A percentile compares a stretch with the other conserved stretches of the same genome.
These are phyloP conservation scores for Leishmania gerbilli DNA, from an alignment of 208 protist species.

Conservation along the genomic window DNA sequence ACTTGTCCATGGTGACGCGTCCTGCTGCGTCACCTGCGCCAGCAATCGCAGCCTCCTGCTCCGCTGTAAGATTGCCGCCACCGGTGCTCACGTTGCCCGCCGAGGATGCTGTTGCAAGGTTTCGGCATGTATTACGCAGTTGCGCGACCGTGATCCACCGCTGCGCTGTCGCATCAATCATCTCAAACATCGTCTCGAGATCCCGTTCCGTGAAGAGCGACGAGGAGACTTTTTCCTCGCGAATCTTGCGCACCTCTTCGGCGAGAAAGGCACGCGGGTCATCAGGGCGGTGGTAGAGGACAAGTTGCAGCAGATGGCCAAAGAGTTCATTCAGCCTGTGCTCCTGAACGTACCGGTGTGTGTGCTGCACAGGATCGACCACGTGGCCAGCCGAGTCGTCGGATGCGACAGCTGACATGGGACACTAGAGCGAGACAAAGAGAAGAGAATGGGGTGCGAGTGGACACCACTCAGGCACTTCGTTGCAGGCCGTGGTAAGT, in stretches of 20 bases:
- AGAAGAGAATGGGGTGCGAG: not conserved
- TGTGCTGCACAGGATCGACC: constrained; percentile 36
- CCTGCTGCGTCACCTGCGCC: constrained; percentile 72
- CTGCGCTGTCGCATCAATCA: constrained; percentile 91
- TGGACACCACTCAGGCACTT: not conserved
- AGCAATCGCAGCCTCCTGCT: constrained; percentile 66
- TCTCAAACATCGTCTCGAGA: constrained; percentile 92
- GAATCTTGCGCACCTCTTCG: constrained; percentile 75
- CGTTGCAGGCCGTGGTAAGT: not conserved
- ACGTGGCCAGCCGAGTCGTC: constrained; percentile 10
- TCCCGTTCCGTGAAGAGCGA: constrained; percentile 87
- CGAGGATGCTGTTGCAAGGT: constrained; percentile 62
- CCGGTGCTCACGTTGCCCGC: not conserved
- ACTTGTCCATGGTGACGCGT: constrained; percentile 76
- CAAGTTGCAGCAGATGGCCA: constrained; percentile 85
- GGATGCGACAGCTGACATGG: constrained; percentile 19
- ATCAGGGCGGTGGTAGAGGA: constrained; percentile 83
- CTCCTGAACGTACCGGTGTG: constrained; percentile 72
- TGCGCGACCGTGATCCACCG: constrained; percentile 80
- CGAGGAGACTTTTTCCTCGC: constrained; percentile 57
- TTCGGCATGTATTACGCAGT: constrained; percentile 87
- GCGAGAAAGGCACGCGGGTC: constrained; percentile 79
- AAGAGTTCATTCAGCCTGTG: constrained; percentile 88
- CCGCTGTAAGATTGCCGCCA: constrained; percentile 33
- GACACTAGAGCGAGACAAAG: not conserved